A percentile compares a stretch with the other conserved stretches of the same genome.
Evolutionary conservation across 1,284 basidiomycete species (phyloP).

Genomic region (Ganoderma sinense): DNA sequence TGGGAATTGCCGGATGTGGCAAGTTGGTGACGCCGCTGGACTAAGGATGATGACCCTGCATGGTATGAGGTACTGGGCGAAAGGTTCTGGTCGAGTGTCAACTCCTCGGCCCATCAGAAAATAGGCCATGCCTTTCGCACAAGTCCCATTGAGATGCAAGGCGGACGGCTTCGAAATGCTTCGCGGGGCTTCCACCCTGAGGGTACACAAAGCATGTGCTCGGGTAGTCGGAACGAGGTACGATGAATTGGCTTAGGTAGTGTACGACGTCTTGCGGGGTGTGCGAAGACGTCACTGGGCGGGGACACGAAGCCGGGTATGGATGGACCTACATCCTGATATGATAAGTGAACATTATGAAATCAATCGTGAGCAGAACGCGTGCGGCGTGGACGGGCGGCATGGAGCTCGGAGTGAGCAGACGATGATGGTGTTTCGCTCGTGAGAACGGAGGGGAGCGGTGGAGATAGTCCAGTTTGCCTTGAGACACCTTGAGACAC

Average conservation of each 20-base stretch:
- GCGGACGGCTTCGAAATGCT: constrained; percentile 9
- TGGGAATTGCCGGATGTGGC: constrained; percentile 25
- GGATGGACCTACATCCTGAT: constrained; percentile 32
- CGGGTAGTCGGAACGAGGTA: constrained; percentile 5
- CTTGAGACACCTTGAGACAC: constrained; percentile 18
- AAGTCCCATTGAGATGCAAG: constrained; percentile 19
- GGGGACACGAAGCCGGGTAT: constrained; percentile 11
- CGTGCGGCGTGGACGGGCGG: constrained; percentile 28
- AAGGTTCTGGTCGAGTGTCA: constrained; percentile 24
- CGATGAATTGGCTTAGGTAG: not conserved
- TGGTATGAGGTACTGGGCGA: constrained; percentile 31
- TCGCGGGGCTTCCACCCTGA: constrained; percentile 13
- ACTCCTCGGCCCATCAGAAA: constrained; percentile 28
- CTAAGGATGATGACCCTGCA: constrained; percentile 30
- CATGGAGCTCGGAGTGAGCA: constrained; percentile 16
- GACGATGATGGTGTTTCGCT: constrained; percentile 21
- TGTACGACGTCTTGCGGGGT: not conserved
- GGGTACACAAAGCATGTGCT: constrained; percentile 13
- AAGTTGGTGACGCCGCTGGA: constrained; percentile 24
- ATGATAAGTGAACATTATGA: constrained; percentile 33
- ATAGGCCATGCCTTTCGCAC: constrained; percentile 22
- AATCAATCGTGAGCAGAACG: constrained; percentile 31
- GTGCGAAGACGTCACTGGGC: not conserved
- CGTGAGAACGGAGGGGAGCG: constrained; percentile 28
- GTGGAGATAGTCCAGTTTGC: constrained; percentile 32